A percentile compares a stretch with the other conserved stretches of the same genome.
Evolutionary conservation across 2,329 filamentous ascomycete species (phyloP).

Genomic region (Xylariales sp.): DNA sequence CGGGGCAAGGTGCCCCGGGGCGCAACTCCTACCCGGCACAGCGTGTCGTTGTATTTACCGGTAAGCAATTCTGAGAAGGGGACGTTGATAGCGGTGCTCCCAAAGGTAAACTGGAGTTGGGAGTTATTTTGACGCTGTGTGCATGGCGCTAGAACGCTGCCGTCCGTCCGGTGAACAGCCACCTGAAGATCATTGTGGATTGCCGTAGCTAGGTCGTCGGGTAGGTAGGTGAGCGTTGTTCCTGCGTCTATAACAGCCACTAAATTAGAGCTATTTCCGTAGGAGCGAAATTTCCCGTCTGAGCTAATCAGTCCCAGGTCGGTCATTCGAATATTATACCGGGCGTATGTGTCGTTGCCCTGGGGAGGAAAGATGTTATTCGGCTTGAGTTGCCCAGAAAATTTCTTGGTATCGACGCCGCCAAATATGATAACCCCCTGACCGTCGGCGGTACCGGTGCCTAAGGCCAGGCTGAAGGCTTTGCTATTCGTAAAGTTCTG

Average conservation of each 20-base stretch:
- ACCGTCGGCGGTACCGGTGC: not conserved
- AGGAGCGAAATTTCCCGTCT: not conserved
- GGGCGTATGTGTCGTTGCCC: not conserved
- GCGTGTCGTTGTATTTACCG: too few relatives aligned
- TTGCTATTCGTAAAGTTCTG: slow-evolving; percentile 3
- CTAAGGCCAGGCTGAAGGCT: not conserved
- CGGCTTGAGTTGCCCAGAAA: not conserved
- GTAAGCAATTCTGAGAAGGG: not conserved
- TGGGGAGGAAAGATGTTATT: not conserved
- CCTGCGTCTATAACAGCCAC: not conserved
- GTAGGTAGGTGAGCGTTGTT: not conserved
- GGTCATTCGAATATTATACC: not conserved
- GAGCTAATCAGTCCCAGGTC: not conserved
- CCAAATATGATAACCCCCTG: not conserved
- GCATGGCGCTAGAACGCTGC: not conserved
- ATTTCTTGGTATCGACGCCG: not conserved
- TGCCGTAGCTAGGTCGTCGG: not conserved
- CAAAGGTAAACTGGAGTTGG: not conserved
- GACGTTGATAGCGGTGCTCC: not conserved
- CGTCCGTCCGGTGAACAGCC: too few relatives aligned
- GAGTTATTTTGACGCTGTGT: not conserved
- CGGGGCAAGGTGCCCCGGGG: not conserved
- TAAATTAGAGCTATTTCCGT: not conserved
- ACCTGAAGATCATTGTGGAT: not conserved
- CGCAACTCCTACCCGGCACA: not conserved